A percentile compares a stretch with the other conserved stretches of the same genome.
phyloP scores from a whole-genome alignment of 495 filamentous ascomycete species.

The Neurospora sp. region DNA sequence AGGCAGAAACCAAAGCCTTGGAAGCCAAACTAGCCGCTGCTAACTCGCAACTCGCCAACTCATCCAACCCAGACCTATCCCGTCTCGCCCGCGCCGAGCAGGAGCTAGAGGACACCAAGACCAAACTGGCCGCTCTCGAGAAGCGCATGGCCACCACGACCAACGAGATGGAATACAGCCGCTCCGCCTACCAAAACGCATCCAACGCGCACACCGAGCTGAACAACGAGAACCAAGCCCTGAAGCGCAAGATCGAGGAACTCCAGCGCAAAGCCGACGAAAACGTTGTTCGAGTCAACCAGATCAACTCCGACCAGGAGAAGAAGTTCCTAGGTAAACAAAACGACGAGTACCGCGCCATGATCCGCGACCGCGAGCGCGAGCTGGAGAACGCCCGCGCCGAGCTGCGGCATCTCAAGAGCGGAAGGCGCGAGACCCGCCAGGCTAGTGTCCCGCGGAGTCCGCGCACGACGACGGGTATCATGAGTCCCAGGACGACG shows the following conservation, averaged over 20 bases:
- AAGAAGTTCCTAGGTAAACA: slow-evolving; percentile 16
- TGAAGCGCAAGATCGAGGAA: slow-evolving; percentile 35
- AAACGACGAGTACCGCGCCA: slow-evolving; percentile 44
- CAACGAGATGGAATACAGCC: slow-evolving; percentile 47
- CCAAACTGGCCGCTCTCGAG: slow-evolving; percentile 28
- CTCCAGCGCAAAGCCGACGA: slow-evolving; percentile 41
- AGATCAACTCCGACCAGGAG: slow-evolving; percentile 37
- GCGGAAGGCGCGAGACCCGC: slow-evolving; percentile 39
- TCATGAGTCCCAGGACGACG: slow-evolving; percentile 31
- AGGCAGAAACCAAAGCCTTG: slow-evolving; percentile 38
- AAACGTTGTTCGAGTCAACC: slow-evolving; percentile 41
- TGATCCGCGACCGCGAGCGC: slow-evolving; percentile 48
- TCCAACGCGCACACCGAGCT: slow-evolving; percentile 44
- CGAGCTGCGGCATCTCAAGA: slow-evolving; percentile 32
- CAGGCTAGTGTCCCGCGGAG: slow-evolving; percentile 40
- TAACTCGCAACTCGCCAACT: slow-evolving; percentile 35
- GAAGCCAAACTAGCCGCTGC: slow-evolving; percentile 40
- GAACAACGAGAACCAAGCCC: slow-evolving; percentile 37
- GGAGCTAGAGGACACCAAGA: slow-evolving; percentile 18
- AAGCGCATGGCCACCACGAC: slow-evolving; percentile 29
- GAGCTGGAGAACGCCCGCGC: slow-evolving; percentile 37
- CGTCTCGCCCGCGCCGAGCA: slow-evolving; percentile 36
- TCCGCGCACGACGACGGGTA: slow-evolving; percentile 26
- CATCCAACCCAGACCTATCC: slow-evolving; percentile 37
- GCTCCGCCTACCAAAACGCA: slow-evolving; percentile 53